phyloP scores from a whole-genome alignment of 2,329 filamentous ascomycete genomes.

The Raffaelea deltoideospora region DNA sequence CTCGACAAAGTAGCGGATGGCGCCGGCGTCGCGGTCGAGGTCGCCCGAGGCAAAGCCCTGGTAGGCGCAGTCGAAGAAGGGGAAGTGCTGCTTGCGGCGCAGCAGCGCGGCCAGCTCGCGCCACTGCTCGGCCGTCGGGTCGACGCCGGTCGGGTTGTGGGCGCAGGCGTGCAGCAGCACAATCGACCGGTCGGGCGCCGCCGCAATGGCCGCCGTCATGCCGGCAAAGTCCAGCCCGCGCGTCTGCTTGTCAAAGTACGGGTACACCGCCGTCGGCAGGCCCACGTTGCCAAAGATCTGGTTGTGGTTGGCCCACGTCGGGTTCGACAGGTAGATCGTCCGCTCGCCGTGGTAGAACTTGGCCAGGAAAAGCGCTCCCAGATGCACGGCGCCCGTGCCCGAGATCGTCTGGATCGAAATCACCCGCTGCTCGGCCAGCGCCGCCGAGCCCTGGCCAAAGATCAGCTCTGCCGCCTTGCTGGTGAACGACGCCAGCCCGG shows the following conservation, averaged over 20 bases:
- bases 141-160: conserved; percentile 95
- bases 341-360: conserved; percentile 71
- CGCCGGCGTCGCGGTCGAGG: conserved; percentile 69
- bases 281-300: conserved; percentile 93
- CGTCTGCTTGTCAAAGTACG: conserved; percentile 82
- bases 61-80: conserved; percentile 97
- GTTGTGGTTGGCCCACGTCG: conserved; percentile 97
- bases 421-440: conserved; percentile 67
- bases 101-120: conserved; percentile 71
- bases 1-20: conserved; percentile 87
- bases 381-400: conserved; percentile 85
- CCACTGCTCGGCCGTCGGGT: conserved; percentile 91
- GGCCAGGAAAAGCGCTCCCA: conserved; percentile 84
- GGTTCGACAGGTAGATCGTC: conserved; percentile 79
- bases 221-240: conserved; percentile 86
- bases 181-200: conserved; percentile 65
- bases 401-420: conserved; percentile 88
- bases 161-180: conserved; percentile 90
- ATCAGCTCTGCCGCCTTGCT: conserved; percentile 83
- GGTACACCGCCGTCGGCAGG: conserved; percentile 66
- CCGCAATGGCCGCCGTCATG: conserved; percentile 57
- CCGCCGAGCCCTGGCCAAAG: conserved; percentile 64
- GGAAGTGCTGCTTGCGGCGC: conserved; percentile 69
- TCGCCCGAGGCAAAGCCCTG: conserved; percentile 94
- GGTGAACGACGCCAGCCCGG: conserved; percentile 74